phyloP scores from a whole-genome alignment of 495 filamentous ascomycete genomes.

The Melanomma pulvis-pyrius region DNA sequence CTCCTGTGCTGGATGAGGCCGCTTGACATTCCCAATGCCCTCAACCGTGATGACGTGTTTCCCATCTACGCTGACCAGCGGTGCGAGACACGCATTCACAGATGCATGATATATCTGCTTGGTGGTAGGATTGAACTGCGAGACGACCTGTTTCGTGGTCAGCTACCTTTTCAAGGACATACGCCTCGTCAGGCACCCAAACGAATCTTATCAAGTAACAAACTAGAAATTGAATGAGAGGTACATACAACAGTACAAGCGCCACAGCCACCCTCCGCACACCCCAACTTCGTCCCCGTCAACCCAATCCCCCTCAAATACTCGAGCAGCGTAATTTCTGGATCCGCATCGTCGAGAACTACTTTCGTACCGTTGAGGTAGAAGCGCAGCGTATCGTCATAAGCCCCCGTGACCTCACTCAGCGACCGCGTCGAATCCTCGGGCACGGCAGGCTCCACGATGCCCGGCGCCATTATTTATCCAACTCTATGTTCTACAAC shows the following conservation, averaged over 20 bases:
- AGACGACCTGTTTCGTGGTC: conserved; percentile 64
- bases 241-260: conserved; percentile 85
- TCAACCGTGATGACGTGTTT: conserved; percentile 99
- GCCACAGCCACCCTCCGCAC: conserved; percentile 94
- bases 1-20: conserved; percentile 89
- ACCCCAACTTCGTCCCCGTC: conserved; percentile 68
- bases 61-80: conserved; percentile 87
- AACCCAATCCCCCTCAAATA: conserved; percentile 89
- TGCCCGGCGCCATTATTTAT: conserved; percentile 62
- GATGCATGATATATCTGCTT: conserved; percentile 87
- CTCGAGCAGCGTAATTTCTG: conserved; percentile 89
- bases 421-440: conserved; percentile 52
- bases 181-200: not conserved
- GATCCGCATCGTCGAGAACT: conserved; percentile 74
- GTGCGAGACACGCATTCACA: conserved; percentile 93
- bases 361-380: conserved; percentile 96
- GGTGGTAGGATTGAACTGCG: conserved; percentile 88
- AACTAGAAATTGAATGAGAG: no score
- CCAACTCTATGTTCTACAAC: not conserved
- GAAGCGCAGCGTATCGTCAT: conserved; percentile 68
- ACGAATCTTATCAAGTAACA: conserved; percentile 16
- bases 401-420: conserved; percentile 61
- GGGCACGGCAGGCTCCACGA: conserved; percentile 56
- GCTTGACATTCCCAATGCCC: conserved; percentile 88
- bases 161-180: no score